Conservation (phyloP, 306 rosid genomes). For the Vigna hirtella region DNA sequence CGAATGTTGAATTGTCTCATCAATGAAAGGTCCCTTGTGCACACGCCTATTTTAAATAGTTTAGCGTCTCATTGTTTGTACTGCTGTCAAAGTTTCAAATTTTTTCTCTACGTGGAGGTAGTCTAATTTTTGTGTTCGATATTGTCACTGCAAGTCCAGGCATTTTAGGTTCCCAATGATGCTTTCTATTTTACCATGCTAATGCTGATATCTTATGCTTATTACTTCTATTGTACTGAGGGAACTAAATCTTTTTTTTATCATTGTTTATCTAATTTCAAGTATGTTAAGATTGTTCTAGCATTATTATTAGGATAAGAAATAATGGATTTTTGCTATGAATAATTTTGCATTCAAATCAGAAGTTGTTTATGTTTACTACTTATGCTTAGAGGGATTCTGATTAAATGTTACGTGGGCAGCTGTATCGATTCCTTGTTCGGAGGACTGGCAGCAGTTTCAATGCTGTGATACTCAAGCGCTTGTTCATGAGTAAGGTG, state of each 20-base stretch:
- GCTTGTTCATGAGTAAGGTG: conserved; percentile 81
- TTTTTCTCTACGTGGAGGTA: background rate
- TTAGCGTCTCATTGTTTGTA: too few relatives aligned
- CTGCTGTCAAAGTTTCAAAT: background rate
- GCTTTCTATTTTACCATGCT: conserved; percentile 64
- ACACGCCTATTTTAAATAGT: background rate
- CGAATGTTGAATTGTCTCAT: too few relatives aligned
- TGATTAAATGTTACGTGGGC: conserved; percentile 37
- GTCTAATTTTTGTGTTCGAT: background rate
- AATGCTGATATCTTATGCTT: conserved; percentile 72
- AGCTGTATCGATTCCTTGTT: conserved; percentile 84
- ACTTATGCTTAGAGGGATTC: background rate
- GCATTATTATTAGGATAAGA: background rate
- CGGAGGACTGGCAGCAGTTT: conserved; percentile 76
- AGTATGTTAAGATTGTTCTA: background rate
- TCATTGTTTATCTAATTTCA: background rate
- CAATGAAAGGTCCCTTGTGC: background rate
- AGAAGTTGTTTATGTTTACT: background rate
- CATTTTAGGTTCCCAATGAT: conserved; percentile 48
- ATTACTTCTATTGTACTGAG: conserved; percentile 53
- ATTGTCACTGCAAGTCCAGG: background rate
- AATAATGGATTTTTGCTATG: background rate
- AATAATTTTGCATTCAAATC: background rate
- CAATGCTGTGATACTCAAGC: conserved; percentile 76
- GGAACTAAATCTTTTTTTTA: conserved; percentile 44